Base-by-base conservation (phyloP, 1,284 basidiomycete genomes). In the Sporisorium graminicola region DNA sequence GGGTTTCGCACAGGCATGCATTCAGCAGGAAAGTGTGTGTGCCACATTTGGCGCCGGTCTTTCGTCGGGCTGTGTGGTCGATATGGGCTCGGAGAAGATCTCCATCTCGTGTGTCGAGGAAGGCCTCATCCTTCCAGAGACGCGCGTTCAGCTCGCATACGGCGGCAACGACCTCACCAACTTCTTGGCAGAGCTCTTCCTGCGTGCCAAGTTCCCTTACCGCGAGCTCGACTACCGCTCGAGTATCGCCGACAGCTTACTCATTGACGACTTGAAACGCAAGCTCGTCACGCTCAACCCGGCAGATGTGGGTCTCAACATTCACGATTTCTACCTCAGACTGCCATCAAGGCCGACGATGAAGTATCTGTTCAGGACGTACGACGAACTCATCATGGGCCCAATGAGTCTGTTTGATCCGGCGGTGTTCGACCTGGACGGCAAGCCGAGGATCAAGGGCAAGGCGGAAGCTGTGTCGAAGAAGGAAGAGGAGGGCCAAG, bases 21-120 rank as follows among this genome's bases (percentile, higher is more conserved):
- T 85, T 4, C 84, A 85, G 66, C 78, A 80, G n/a, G 83, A 85
- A 52, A 98, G 98, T 88, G 88, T 97, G 31, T 94, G 94, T 54
- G 94, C 97, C 6, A 94, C 94, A 2, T 98, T 97, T 85, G 94
- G 95, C 20, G 94, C 96, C 2, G 97, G 97, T 13, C 91, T 98
- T 64, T 94, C 93, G 0, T 92, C 91, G 74, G 95, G 95, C 13
- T 98, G 96, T 83, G 93, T 99, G 3, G 93, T 99, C 37, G 94
- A 99, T 84, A 91, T 99, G 60, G 97, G 97, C 12, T 92, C 95
- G 7, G 90, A 89, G 26, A 90, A 89, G 71, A 95, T 93, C 3
- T 93, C 90, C 74, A 91, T 99, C 57, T 91, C 95, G 0, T 98
- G 96, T 82, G 93, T 99, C 8, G 97, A 99, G 75, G 97, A 99